Evolutionary conservation across 805 yeast genomes (phyloP), one percentile per base, ranked within the genome.

Genomic region (Lipomyces kockii): DNA sequence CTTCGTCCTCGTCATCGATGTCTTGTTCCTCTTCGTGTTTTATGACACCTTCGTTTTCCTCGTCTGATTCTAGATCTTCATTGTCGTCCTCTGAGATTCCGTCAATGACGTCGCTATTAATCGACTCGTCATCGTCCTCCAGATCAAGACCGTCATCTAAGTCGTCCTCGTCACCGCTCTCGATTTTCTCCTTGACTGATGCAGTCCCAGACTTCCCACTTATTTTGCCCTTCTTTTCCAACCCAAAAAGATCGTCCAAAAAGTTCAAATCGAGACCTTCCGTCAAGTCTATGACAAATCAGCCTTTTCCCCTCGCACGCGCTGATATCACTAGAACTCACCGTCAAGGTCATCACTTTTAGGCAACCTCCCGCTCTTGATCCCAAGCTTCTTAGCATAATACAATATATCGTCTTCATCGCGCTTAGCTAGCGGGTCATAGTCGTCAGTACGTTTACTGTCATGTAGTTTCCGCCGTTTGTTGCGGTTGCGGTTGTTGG

Each of bases 351-450:
- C 97, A 74, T 89, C 92, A 52, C 83, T 87, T 51, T 82, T 78
- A 58, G 89, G 80, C 49, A 68, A 51, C 29, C 63, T 68, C 14
- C 71, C 71, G 17, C 81, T 82, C 70, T 87, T 87, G 72, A 90
- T 76, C 0, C 96, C 96, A 9, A 93, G 81, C 74, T 90, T 88
- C 70, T 89, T 89, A 2, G 97, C 93, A 76, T 92, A 93, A 75
- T 89, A 91, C 55, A 84, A 86, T 79, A 90, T 87, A 63, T 93
- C 97, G 65, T 86, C 88, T 67, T 91, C 96, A 72, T 90, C 96
- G 69, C 84, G 82, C 59, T 80, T 79, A 72, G 85, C 74, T 43
- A 83, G 78, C 5, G 72, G 55, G 14, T 37, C 39, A 43, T 17
- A 43, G 53, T 84, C 85, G 49, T 81, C 80, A 80, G 6, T 78